Percentiles rank a stretch among this genome's conserved stretches.
phyloP scores from a whole-genome alignment of 805 yeast genomes.

The Yarrowia hollandica region DNA sequence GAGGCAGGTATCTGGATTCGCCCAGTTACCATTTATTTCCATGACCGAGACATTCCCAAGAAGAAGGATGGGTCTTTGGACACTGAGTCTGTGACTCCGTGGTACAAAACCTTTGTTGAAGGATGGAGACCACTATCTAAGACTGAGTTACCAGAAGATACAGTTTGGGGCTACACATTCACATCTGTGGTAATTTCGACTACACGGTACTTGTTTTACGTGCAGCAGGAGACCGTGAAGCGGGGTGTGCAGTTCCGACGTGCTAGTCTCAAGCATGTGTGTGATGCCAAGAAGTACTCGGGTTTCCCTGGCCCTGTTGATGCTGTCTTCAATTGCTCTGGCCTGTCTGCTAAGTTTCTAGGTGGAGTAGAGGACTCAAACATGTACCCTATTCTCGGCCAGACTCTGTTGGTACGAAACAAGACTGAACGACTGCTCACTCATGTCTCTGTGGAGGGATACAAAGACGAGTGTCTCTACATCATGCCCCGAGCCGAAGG shows the following conservation, averaged over 20 bases:
- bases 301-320: constrained; percentile 39
- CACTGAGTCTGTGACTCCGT: constrained; percentile 17
- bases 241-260: constrained; percentile 55
- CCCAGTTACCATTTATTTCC: constrained; percentile 2
- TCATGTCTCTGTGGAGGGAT: constrained; percentile 7
- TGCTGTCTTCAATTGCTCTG: constrained; percentile 73
- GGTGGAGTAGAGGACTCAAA: constrained; percentile 65
- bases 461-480: constrained; percentile 19
- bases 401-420: constrained; percentile 38
- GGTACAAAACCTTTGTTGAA: constrained; percentile 26
- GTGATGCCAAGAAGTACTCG: constrained; percentile 48
- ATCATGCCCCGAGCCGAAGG: constrained; percentile 30
- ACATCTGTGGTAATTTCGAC: constrained; percentile 71
- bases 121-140: constrained; percentile 38
- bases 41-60: constrained; percentile 12
- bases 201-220: constrained; percentile 56
- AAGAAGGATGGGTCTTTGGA: constrained; percentile 1
- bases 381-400: constrained; percentile 77
- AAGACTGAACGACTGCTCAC: constrained; percentile 14
- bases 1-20: constrained; percentile 28
- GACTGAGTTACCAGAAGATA: constrained; percentile 52
- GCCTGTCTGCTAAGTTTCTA: constrained; percentile 62
- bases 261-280: constrained; percentile 52
- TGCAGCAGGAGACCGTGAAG: constrained; percentile 48
- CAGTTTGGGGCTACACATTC: constrained; percentile 55